phyloP scores from a whole-genome alignment of 2,329 filamentous ascomycete genomes.

The Gliomastix tumulicola region DNA sequence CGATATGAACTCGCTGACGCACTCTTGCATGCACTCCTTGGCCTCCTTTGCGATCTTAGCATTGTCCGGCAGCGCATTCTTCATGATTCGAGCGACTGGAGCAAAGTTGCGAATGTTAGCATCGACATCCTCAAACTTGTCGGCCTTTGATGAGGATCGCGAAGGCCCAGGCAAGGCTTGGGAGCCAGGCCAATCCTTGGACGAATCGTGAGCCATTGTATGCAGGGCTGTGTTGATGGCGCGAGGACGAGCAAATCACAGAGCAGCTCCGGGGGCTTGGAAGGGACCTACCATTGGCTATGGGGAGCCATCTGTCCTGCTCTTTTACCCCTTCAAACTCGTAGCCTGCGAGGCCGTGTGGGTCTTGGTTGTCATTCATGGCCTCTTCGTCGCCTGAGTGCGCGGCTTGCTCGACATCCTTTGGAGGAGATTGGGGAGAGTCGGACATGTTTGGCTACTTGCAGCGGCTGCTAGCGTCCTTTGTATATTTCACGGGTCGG shows the following conservation, averaged over 20 bases:
- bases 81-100: conserved; percentile 99
- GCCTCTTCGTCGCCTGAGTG: conserved; percentile 91
- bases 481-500: conserved; percentile 37
- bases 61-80: conserved; percentile 92
- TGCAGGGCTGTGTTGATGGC: conserved; percentile 11
- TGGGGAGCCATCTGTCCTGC: conserved; percentile 98
- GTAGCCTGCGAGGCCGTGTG: conserved; percentile 67
- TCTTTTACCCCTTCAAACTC: conserved; percentile 97
- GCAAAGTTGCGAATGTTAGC: conserved; percentile 93
- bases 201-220: conserved; percentile 54
- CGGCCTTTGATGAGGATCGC: conserved; percentile 36
- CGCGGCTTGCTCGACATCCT: conserved; percentile 89
- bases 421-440: conserved; percentile 77
- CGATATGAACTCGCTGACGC: conserved; percentile 98
- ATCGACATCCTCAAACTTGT: conserved; percentile 56
- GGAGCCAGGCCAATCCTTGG: conserved; percentile 38
- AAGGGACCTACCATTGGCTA: conserved; percentile 92
- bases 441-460: conserved; percentile 87
- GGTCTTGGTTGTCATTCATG: conserved; percentile 82
- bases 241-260: conserved; percentile 31
- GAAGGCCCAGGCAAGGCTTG: conserved; percentile 46
- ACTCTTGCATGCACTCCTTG: conserved; percentile 99
- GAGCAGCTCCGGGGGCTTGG: conserved; percentile 21
- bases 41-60: conserved; percentile 99
- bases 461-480: conserved; percentile 57